phyloP scores from a whole-genome alignment of 2,329 filamentous ascomycete genomes.

The Phyllosticta citrichinensis region DNA sequence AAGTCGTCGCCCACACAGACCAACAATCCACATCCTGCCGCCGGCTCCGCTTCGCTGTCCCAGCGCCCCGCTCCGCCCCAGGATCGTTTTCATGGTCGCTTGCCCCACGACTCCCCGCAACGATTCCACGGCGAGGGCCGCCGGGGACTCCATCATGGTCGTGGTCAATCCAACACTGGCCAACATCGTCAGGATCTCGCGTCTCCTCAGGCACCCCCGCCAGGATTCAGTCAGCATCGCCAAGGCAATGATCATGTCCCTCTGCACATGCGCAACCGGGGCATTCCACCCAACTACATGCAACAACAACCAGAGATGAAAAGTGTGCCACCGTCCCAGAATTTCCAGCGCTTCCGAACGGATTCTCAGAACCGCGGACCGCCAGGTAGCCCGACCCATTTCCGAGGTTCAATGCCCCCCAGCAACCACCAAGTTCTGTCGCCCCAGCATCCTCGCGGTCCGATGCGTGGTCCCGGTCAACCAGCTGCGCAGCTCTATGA shows the following conservation, averaged over 20 bases:
- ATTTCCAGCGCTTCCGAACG: not conserved
- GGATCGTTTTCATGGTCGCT: not conserved
- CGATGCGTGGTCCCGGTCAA: not conserved
- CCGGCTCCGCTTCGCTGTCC: not conserved
- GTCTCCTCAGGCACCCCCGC: constrained; percentile 1
- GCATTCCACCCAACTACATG: not conserved
- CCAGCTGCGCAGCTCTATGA: constrained; percentile 1
- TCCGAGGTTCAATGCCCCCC: not conserved
- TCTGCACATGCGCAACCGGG: constrained; percentile 3
- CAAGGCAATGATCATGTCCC: constrained; percentile 3
- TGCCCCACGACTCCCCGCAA: not conserved
- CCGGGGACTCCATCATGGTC: not conserved
- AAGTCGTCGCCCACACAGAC: not conserved
- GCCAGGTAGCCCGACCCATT: not conserved
- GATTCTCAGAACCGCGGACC: not conserved
- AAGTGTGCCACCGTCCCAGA: not conserved
- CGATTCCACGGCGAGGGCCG: not conserved
- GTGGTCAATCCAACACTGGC: not conserved
- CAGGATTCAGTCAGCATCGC: not conserved
- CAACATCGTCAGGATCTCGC: not conserved
- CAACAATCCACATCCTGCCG: not conserved
- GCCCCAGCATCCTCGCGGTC: not conserved
- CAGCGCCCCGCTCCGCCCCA: not conserved
- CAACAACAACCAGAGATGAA: not conserved
- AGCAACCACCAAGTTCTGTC: not conserved